phyloP scores from a whole-genome alignment of 495 filamentous ascomycete genomes.

The Hypomontagnella monticulosa region DNA sequence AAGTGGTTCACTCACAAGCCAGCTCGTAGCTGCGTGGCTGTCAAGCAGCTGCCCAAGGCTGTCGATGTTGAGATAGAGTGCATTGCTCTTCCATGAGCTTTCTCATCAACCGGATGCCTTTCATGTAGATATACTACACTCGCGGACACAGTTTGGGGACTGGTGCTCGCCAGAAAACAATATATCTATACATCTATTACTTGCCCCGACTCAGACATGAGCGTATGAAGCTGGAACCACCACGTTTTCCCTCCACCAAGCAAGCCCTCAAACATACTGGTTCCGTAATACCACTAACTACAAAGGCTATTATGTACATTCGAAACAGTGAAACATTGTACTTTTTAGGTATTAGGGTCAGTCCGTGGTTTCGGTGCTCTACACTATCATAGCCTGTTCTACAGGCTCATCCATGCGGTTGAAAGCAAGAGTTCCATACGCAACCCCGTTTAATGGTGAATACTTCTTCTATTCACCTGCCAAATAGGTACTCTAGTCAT shows the following conservation, averaged over 20 bases:
- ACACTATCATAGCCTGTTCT: background rate
- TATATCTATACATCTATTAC: background rate
- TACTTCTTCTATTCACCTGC: slow-evolving; percentile 2
- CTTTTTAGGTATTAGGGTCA: no score
- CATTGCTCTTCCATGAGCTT: slow-evolving; percentile 71
- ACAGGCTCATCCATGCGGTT: background rate
- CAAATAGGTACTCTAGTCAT: slow-evolving; percentile 17
- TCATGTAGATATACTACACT: slow-evolving; percentile 6
- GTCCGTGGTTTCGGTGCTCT: background rate
- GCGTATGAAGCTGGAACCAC: no score
- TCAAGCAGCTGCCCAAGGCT: slow-evolving; percentile 87
- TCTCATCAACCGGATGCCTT: background rate
- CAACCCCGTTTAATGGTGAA: background rate
- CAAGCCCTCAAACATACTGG: no score
- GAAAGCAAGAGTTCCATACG: background rate
- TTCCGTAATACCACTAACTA: no score
- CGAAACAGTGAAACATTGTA: no score
- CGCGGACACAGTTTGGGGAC: background rate
- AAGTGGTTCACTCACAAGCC: slow-evolving; percentile 90
- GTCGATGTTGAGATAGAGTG: slow-evolving; percentile 95
- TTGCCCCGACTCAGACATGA: background rate
- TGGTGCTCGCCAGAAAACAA: background rate
- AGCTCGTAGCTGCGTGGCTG: slow-evolving; percentile 91
- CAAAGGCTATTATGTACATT: no score
- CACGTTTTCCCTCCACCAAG: no score